A percentile compares a stretch with the other conserved stretches of the same genome.
These are phyloP conservation scores for Pharnaceum exiguum DNA, from an alignment of 148 eudicot genomes.

Conservation along the genomic window DNA sequence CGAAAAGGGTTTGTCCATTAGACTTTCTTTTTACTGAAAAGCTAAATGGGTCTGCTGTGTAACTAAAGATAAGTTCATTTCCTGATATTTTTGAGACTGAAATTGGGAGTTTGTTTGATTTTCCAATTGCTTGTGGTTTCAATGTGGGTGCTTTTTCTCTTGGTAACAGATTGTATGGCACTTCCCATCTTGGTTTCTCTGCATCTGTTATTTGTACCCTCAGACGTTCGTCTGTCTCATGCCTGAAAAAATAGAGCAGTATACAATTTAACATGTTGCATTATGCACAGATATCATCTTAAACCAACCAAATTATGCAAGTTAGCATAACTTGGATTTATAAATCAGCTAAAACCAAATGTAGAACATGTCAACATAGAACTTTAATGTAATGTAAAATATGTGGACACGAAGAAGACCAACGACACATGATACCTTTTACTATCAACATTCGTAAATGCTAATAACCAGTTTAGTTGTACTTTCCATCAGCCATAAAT, in stretches of 20 bases:
- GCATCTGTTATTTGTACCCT: constrained; percentile 86
- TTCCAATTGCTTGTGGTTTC: constrained; percentile 32
- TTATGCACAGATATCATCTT: too few relatives aligned
- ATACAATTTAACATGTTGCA: too few relatives aligned
- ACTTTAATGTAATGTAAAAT: too few relatives aligned
- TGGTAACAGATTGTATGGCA: constrained; percentile 76
- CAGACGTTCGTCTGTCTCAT: constrained; percentile 68
- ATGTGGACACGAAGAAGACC: too few relatives aligned
- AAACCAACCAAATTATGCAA: too few relatives aligned
- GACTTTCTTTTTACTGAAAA: constrained; percentile 73
- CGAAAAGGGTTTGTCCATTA: constrained; percentile 67
- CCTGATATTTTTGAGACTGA: constrained; percentile 36
- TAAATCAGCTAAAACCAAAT: too few relatives aligned
- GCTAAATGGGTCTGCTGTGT: constrained; percentile 62
- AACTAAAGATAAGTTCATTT: constrained; percentile 53
- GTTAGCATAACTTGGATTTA: too few relatives aligned
- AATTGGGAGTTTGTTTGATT: constrained; percentile 42
- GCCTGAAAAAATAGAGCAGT: constrained; percentile 35
- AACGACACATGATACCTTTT: too few relatives aligned
- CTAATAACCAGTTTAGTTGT: too few relatives aligned
- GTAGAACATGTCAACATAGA: too few relatives aligned
- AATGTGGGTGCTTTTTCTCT: constrained; percentile 56
- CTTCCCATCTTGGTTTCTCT: constrained; percentile 84
- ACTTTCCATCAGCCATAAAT: too few relatives aligned
- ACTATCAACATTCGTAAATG: too few relatives aligned